Conservation (phyloP, 2,329 filamentous ascomycete species). For the Zymoseptoria passerinii region DNA sequence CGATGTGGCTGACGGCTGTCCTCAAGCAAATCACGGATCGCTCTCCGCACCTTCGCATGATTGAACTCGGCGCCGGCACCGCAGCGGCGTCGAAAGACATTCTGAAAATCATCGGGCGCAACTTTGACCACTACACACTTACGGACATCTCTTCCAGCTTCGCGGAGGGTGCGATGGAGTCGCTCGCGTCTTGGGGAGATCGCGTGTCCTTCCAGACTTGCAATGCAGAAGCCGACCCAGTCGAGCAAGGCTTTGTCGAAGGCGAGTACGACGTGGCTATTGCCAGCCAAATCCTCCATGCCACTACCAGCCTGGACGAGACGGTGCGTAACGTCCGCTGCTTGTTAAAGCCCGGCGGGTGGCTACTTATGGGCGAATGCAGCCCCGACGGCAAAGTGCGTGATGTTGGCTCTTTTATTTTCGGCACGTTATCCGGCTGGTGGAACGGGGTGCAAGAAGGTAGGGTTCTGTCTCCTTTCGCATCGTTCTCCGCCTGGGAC, state of each 20-base stretch:
- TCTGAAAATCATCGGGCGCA: constrained; percentile 24
- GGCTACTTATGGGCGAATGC: constrained; percentile 11
- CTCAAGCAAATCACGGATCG: constrained; percentile 26
- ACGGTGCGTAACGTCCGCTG: constrained; percentile 15
- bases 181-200: neutral
- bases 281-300: constrained; percentile 19
- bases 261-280: constrained; percentile 22
- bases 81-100: constrained; percentile 34
- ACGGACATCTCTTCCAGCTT: constrained; percentile 38
- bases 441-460: constrained; percentile 6
- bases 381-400: neutral
- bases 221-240: constrained; percentile 24
- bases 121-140: constrained; percentile 33
- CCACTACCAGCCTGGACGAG: constrained; percentile 11
- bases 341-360: constrained; percentile 19
- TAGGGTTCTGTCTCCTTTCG: neutral
- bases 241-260: constrained; percentile 29
- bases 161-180: constrained; percentile 29
- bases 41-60: constrained; percentile 35
- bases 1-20: neutral
- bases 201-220: constrained; percentile 17
- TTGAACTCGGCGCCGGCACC: constrained; percentile 40
- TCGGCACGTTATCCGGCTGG: constrained; percentile 11
- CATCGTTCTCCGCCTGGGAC: neutral
- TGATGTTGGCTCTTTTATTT: neutral